A percentile compares a stretch with the other conserved stretches of the same genome.
phyloP scores from a whole-genome alignment of 306 rosid genomes.

The Macrotyloma uniflorum region DNA sequence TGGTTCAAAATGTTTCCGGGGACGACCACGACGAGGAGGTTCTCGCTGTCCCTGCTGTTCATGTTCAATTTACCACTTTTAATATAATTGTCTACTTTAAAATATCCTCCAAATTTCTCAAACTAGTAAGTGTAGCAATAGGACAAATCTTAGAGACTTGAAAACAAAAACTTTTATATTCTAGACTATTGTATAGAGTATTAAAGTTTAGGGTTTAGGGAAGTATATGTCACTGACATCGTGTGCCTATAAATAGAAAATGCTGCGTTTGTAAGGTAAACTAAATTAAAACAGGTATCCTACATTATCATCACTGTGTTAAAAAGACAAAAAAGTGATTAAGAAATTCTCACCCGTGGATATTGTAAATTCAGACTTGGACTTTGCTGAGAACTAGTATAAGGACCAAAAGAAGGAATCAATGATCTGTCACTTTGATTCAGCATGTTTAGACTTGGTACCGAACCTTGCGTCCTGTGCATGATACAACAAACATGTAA shows the following conservation, averaged over 20 bases:
- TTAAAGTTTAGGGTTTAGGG: too few relatives aligned
- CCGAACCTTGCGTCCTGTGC: background rate
- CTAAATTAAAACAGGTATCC: background rate
- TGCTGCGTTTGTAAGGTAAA: background rate
- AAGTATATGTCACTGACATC: too few relatives aligned
- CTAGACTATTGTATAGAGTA: too few relatives aligned
- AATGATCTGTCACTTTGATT: background rate
- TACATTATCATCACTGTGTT: background rate
- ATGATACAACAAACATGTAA: background rate
- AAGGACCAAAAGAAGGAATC: background rate
- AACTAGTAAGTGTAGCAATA: too few relatives aligned
- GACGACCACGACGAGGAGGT: conserved; percentile 14
- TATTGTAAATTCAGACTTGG: background rate
- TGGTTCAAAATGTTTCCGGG: background rate
- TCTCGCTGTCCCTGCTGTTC: background rate
- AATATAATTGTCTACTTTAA: background rate
- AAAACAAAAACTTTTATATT: too few relatives aligned
- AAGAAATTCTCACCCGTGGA: conserved; percentile 3
- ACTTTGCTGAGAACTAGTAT: background rate
- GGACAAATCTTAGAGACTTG: too few relatives aligned
- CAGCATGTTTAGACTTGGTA: background rate
- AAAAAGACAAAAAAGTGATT: background rate
- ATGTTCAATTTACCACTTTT: background rate
- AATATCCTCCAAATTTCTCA: too few relatives aligned
- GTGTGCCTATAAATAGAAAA: too few relatives aligned